Evolutionary conservation across 2,329 filamentous ascomycete species (phyloP).

Genomic region (Neopestalotiopsis clavispora): DNA sequence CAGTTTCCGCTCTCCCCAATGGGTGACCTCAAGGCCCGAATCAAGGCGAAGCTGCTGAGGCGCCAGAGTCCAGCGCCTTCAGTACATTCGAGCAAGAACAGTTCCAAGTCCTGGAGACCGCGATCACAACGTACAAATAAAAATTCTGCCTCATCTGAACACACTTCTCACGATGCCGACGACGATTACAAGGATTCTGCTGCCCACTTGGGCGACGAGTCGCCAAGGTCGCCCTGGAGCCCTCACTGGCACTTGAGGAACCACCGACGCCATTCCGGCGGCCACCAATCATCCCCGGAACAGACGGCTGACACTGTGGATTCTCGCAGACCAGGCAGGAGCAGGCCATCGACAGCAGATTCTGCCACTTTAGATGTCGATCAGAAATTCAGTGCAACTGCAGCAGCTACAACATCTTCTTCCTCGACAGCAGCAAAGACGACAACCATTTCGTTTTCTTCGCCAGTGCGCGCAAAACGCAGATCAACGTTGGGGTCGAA

Average conservation of each 20-base stretch:
- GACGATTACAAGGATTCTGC: not conserved
- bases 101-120: conserved; percentile 14
- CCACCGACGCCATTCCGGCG: not conserved
- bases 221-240: not conserved
- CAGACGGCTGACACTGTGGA: not conserved
- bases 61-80: conserved; percentile 19
- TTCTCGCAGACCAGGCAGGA: not conserved
- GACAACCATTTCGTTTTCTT: not conserved
- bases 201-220: not conserved
- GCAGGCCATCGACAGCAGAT: conserved; percentile 14
- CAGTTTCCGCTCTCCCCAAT: conserved; percentile 11
- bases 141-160: conserved; percentile 10
- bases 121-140: conserved; percentile 1
- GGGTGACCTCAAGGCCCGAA: conserved; percentile 22
- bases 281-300: not conserved
- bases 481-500: not conserved
- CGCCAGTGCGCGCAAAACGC: not conserved
- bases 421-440: not conserved
- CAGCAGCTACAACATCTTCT: not conserved
- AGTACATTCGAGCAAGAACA: conserved; percentile 18
- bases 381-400: not conserved
- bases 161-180: conserved; percentile 10
- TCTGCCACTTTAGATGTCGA: conserved; percentile 3
- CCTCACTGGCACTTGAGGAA: not conserved
- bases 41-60: conserved; percentile 23